phyloP scores from a whole-genome alignment of 331 rosid genomes.

The Stylosanthes scabra region DNA sequence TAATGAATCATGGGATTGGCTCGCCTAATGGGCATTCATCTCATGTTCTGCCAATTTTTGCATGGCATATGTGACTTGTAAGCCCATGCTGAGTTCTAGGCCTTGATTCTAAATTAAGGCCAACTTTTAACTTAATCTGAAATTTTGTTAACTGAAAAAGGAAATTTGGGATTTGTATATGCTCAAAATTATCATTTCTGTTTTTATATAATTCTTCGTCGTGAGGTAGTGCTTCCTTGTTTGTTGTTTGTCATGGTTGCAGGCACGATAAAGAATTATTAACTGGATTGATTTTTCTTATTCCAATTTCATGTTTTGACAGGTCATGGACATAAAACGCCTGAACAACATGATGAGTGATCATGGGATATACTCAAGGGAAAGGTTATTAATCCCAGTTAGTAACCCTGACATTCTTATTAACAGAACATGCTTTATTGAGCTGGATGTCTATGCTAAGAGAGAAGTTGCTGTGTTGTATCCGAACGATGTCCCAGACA shows the following conservation, averaged over 20 bases:
- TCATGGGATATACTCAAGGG: conserved; percentile 95
- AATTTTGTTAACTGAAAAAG: neutral
- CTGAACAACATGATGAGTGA: conserved; percentile 97
- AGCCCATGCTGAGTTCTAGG: neutral
- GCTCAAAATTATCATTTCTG: neutral
- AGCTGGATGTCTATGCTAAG: conserved; percentile 76
- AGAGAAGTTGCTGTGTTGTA: conserved; percentile 94
- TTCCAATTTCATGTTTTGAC: conserved; percentile 27
- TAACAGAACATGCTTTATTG: conserved; percentile 72
- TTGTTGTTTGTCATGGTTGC: conserved; percentile 10
- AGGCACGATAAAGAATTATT: conserved; percentile 10
- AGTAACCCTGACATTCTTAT: conserved; percentile 66
- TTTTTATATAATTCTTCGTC: neutral
- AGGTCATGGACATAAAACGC: conserved; percentile 92
- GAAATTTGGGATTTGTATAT: neutral
- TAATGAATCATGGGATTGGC: neutral
- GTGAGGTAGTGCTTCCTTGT: neutral
- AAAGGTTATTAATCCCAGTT: conserved; percentile 85
- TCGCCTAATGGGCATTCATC: neutral
- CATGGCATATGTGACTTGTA: neutral
- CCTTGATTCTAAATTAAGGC: too few relatives aligned
- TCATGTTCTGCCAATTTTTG: neutral
- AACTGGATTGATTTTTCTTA: neutral
- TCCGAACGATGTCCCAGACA: conserved; percentile 64
- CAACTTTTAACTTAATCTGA: neutral